Base-by-base conservation (phyloP, 129 eudicot species). In the sunflower (Helianthus annuus) region DNA sequence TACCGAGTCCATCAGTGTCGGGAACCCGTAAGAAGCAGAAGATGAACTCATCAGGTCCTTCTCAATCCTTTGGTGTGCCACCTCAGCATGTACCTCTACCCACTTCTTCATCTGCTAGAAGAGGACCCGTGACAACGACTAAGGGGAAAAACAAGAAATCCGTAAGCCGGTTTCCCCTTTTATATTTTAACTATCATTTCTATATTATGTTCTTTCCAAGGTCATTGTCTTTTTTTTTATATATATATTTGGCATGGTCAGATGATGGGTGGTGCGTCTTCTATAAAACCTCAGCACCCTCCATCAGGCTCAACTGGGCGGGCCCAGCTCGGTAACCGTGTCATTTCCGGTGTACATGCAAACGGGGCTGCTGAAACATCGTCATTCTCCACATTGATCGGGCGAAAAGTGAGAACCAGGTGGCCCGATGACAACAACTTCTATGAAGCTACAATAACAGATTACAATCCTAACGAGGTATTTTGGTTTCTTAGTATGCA, bases 401-500 rank as follows among this genome's bases (percentile, higher is more conserved):
- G 98, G 29, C 79, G 82, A 75, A 92, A 83, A 89, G 95, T 89
- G 55, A 77, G 88, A 78, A 89, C 95, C 42, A 85, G 98, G 58
- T 92, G 98, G 98, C 98, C 98, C 7, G 96, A 85, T 53, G 98
- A 92, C 62, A 92, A 92, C 72, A 89, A 80, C 58, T 92, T 92
- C 59, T 92, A 92, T 70, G 96, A 92, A 90, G 98, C 98, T 45
- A 76, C 86, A 15, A 87, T 92, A 74, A 79, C 91, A 12, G 91
- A 89, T 75, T 87, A 72, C 78, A 83, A 87, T 49, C 82, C 81
- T 9, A 76, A 49, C 15, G 85, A 88, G 94, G 91, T 92, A 57
- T 48, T 75, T 55, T 72, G 74, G 48, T 39, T 39, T 70, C 49
- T 8, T 48, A 10, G 54, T 19, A 39, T 60, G 62, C 49, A 17